Conservation (phyloP, 2,329 filamentous ascomycete genomes). For the Microdochium paspali region DNA sequence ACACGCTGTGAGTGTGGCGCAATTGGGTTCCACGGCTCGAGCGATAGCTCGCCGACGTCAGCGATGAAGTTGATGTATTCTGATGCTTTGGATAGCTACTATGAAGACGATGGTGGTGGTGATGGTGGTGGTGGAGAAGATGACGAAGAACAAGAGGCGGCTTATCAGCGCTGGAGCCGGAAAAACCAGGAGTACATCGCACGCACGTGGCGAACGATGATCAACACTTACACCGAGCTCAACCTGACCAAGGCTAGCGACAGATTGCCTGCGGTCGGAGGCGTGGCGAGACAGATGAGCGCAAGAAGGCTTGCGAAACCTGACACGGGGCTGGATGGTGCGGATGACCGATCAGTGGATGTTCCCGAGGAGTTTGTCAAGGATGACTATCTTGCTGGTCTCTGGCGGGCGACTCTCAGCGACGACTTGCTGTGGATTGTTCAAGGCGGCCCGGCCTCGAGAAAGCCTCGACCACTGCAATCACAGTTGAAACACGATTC, state of each 20-base stretch:
- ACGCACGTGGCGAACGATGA: slow-evolving; percentile 5
- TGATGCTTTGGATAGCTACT: background rate
- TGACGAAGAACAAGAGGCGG: background rate
- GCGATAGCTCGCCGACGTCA: background rate
- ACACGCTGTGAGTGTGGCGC: slow-evolving; percentile 1
- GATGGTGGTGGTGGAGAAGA: background rate
- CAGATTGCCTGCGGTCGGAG: slow-evolving; percentile 4
- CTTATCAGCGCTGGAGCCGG: background rate
- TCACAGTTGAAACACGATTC: background rate
- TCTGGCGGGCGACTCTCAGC: slow-evolving; percentile 5
- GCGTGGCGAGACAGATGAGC: slow-evolving; percentile 5
- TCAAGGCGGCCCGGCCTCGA: background rate
- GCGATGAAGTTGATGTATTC: background rate
- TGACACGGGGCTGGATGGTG: too few relatives aligned
- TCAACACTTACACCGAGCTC: slow-evolving; percentile 3
- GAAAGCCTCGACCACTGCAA: background rate
- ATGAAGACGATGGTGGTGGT: background rate
- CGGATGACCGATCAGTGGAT: background rate
- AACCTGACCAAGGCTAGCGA: slow-evolving; percentile 2
- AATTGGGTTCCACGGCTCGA: background rate
- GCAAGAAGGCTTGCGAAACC: background rate
- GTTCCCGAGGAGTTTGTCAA: background rate
- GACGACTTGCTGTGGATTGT: slow-evolving; percentile 6
- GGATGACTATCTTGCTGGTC: slow-evolving; percentile 3
- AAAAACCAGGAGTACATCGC: slow-evolving; percentile 2